Evolutionary conservation across 306 rosid genomes (phyloP).

Genomic region (Cercis canadensis): DNA sequence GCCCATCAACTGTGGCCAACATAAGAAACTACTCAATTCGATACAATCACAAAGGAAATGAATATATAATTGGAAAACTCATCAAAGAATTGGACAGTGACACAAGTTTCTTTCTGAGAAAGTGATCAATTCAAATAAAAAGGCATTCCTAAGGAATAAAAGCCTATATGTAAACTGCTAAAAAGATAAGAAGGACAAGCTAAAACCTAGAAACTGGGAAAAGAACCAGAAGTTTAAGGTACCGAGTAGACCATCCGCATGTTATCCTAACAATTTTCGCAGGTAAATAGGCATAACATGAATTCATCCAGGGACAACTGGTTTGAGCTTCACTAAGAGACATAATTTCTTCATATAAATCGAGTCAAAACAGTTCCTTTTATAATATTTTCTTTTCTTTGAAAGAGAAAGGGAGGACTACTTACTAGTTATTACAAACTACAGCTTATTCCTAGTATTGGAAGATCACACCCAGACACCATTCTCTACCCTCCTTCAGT

Average conservation of each 20-base stretch:
- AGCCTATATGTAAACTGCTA: neutral
- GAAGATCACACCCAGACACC: neutral
- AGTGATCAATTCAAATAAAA: neutral
- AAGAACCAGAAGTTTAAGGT: neutral
- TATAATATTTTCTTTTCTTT: neutral
- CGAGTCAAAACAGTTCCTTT: neutral
- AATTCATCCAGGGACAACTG: neutral
- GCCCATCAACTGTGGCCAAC: slow-evolving; percentile 80
- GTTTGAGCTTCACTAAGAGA: neutral
- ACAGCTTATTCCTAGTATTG: neutral
- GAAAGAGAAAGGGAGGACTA: neutral
- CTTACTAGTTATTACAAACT: neutral
- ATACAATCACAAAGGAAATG: slow-evolving; percentile 12
- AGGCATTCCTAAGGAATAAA: neutral
- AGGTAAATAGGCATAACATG: neutral
- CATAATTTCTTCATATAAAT: neutral
- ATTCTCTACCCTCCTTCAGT: neutral
- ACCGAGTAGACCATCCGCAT: neutral
- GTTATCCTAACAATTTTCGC: neutral
- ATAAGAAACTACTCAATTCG: slow-evolving; percentile 47
- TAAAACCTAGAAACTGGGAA: neutral
- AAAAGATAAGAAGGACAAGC: neutral
- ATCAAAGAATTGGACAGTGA: neutral
- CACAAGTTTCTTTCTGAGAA: neutral
- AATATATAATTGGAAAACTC: slow-evolving; percentile 1